Evolutionary conservation across 257 asterid genomes (phyloP), one percentile per base, ranked within the genome.

Genomic region (Oldenlandia corymbosa): DNA sequence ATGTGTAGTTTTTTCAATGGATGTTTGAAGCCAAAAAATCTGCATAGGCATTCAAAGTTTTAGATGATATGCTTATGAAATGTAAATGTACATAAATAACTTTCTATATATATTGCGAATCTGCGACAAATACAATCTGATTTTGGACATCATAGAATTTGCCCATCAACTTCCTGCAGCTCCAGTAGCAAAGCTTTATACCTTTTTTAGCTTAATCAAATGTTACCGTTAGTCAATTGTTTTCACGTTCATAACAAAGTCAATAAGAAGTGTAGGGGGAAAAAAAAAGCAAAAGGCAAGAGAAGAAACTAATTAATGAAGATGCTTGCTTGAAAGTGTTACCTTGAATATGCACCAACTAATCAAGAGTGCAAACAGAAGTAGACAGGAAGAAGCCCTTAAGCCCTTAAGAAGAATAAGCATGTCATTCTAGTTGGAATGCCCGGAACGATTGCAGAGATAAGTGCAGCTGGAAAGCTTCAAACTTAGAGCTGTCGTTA

Each of bases 361-460:
- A 59, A 97, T 90, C 27, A 97, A 97, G 39, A 97, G 97, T 54
- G 99, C 99, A 27, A 93, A 90, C 80, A 80, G 76, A 77, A 67
- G 95, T 7, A 85, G 99, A 71, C 99, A 93, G 70, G 99, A 93
- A 68, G 99, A 93, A 70, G 99, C 96, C 11, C n/a, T n/a, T n/a
- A n/a, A n/a, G n/a, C n/a, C n/a, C 88, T 93, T 24, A 87, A 51
- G 71, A 93, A 93, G 82, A 90, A 93, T 75, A 93, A 90, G 74
- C 99, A 97, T 6, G 64, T 69, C 37, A 83, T 93, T 5, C 87
- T 93, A 36, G 95, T 93, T 59, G 99, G 99, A 62, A 93, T 97
- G 17, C 99, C 96, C 6, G 99, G 99, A 0, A 76, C 97, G 69
- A 79, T 87, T 71, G 99, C 97, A 4, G 99, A 93, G 73, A 84